Base-by-base conservation (phyloP, 495 filamentous ascomycete genomes). In the Xylaria nigripes region DNA sequence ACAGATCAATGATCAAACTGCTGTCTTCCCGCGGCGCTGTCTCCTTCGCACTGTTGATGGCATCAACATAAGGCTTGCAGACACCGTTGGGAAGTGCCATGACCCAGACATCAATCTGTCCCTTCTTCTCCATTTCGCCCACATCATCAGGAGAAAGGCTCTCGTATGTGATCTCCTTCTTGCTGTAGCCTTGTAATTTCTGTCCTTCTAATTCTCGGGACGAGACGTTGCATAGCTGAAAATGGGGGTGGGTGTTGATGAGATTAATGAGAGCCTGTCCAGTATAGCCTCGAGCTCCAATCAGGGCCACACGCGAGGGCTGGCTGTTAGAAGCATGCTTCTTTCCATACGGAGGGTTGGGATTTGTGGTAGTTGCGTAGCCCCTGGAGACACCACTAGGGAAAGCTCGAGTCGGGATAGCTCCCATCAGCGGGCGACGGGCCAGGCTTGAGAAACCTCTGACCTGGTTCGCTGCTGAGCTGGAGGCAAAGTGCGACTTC, bases 11-110 rank as follows among this genome's bases (percentile, higher is more conserved):
- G 60, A 98, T 89, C 29, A 96, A 76, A 58, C 86, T 89, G 24
- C 24, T 44, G 19, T 34, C 25, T 30, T 48, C 45, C 43, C 43
- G 43, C 13, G 43, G 23, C 6, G 25, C 23, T 2, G 21, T 16
- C 45, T 48, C 29, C 59, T 86, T 85, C 36, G 81, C 83, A 67
- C 86, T 81, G 63, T 92, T 80, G 44, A 98, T 81, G 24, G 93
- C 92, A 57, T 97, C 90, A 13, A 97, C 89, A 62, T 87, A 98
- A 2, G 93, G 93, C 73, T 92, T 89, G 79, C 90, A 96, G 52
- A 98, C 90, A 46, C 93, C 93, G 63, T 98, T 98, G 12, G 93
- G 93, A 24, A 98, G 80, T 34, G 93, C 93, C 90, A 97, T 95
- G 30, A 98, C 89, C 90, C 90, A 97, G 73, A 90, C 94, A 75